A percentile compares a stretch with the other conserved stretches of the same genome.
These are phyloP conservation scores for Actinomucor elegans DNA, from an alignment of 371 early-diverging fungal species.

Conservation along the genomic window DNA sequence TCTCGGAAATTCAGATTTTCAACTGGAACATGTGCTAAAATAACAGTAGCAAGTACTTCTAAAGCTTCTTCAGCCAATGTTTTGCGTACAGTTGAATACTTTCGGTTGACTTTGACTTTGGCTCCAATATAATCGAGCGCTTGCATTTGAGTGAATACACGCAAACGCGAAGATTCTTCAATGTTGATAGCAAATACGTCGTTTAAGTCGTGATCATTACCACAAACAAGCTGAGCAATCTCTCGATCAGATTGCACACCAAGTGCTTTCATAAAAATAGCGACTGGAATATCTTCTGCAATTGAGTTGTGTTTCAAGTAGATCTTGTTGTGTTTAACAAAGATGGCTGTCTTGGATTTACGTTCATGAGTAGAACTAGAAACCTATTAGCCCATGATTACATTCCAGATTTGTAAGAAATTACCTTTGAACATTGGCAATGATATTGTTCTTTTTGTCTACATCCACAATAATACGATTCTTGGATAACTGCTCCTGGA, in stretches of 20 bases:
- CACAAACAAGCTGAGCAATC: conserved; percentile 93
- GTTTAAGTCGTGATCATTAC: conserved; percentile 80
- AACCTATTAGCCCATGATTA: too few relatives aligned
- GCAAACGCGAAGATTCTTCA: conserved; percentile 82
- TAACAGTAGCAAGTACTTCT: conserved; percentile 88
- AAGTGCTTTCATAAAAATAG: conserved; percentile 88
- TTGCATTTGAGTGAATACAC: conserved; percentile 88
- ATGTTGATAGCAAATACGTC: conserved; percentile 88
- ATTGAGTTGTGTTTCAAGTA: conserved; percentile 96
- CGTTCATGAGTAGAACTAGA: conserved; percentile 94
- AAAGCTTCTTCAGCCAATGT: conserved; percentile 89
- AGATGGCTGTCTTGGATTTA: conserved; percentile 96
- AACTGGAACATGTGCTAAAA: conserved; percentile 97
- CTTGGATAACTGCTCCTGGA: conserved; percentile 99
- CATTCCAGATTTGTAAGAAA: too few relatives aligned
- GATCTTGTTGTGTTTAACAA: conserved; percentile 77
- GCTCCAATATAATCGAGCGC: conserved; percentile 91
- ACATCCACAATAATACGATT: conserved; percentile 99
- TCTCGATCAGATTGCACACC: conserved; percentile 96
- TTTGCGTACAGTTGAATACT: conserved; percentile 54
- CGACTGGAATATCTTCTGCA: conserved; percentile 93
- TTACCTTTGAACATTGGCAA: conserved; percentile 52
- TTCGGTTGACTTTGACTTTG: conserved; percentile 72
- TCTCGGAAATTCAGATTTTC: conserved; percentile 87
- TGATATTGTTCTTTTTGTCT: conserved; percentile 84